Conservation (phyloP, 257 asterid genomes). For the Solanum sitiens region DNA sequence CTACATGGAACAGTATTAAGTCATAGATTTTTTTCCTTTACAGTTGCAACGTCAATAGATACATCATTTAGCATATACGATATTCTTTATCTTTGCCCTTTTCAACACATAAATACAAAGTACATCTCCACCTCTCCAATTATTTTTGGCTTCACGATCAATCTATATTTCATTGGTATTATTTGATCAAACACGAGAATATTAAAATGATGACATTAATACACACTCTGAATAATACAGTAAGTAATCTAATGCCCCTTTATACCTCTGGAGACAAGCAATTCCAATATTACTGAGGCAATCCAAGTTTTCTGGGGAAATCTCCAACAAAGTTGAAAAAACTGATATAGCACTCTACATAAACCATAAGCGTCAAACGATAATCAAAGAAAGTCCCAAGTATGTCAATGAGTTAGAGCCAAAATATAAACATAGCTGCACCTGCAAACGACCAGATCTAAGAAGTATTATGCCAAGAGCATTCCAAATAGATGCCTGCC, state of each 20-base stretch:
- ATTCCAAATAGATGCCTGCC: conserved; percentile 91
- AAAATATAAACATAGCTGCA: conserved; percentile 8
- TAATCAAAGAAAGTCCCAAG: neutral
- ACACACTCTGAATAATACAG: neutral
- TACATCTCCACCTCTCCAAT: neutral
- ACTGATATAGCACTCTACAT: conserved; percentile 83
- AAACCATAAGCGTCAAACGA: conserved; percentile 3
- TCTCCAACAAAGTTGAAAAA: conserved; percentile 65
- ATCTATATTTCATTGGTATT: neutral
- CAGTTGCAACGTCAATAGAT: neutral
- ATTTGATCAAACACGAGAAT: neutral
- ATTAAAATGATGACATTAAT: neutral
- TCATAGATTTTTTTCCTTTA: neutral
- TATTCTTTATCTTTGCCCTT: neutral
- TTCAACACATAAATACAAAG: neutral
- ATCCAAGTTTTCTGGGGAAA: conserved; percentile 79
- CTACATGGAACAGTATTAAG: neutral
- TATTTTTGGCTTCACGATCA: neutral
- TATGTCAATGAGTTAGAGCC: conserved; percentile 1
- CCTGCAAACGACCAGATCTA: conserved; percentile 87
- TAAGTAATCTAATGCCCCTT: neutral
- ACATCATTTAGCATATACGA: neutral
- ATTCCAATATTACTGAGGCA: conserved; percentile 91
- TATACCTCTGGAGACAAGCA: conserved; percentile 86
- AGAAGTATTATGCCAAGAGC: conserved; percentile 76